Conservation (phyloP, 306 rosid genomes). For the Biancaea sappan region DNA sequence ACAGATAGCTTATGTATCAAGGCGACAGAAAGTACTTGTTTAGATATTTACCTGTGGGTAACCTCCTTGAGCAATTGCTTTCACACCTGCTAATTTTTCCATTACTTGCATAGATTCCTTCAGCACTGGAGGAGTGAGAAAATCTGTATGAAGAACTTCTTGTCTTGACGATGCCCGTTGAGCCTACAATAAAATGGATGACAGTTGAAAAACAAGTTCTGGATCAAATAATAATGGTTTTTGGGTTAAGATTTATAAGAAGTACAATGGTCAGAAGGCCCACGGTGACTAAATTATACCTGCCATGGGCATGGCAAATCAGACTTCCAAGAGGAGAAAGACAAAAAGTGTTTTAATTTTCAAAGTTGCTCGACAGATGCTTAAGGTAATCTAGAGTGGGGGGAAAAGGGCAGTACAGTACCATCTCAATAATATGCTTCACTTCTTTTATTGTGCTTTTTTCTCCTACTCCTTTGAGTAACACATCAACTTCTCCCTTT, state of each 20-base stretch:
- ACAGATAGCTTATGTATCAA: conserved; percentile 9
- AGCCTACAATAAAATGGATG: conserved; percentile 54
- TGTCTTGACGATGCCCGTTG: conserved; percentile 73
- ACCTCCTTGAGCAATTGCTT: conserved; percentile 91
- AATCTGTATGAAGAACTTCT: conserved; percentile 81
- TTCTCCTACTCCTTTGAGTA: conserved; percentile 72
- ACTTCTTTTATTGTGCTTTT: conserved; percentile 73
- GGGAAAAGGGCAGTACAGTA: conserved; percentile 25
- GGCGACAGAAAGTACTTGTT: conserved; percentile 17
- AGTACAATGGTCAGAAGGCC: conserved; percentile 18
- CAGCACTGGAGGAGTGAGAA: conserved; percentile 86
- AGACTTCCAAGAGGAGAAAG: background rate
- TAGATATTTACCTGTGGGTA: conserved; percentile 72
- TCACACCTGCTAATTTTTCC: conserved; percentile 72
- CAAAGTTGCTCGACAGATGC: conserved; percentile 10
- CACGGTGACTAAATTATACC: background rate
- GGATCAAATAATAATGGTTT: background rate
- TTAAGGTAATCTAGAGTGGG: conserved; percentile 26
- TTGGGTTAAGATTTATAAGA: conserved; percentile 17
- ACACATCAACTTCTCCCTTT: conserved; percentile 64
- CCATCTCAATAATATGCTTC: conserved; percentile 88
- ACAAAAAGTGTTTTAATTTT: background rate
- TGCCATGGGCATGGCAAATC: conserved; percentile 16
- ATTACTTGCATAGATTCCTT: conserved; percentile 79
- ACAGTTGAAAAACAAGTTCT: conserved; percentile 15